phyloP scores from a whole-genome alignment of 108 stramenopile species.

The Fistulifera solaris region DNA sequence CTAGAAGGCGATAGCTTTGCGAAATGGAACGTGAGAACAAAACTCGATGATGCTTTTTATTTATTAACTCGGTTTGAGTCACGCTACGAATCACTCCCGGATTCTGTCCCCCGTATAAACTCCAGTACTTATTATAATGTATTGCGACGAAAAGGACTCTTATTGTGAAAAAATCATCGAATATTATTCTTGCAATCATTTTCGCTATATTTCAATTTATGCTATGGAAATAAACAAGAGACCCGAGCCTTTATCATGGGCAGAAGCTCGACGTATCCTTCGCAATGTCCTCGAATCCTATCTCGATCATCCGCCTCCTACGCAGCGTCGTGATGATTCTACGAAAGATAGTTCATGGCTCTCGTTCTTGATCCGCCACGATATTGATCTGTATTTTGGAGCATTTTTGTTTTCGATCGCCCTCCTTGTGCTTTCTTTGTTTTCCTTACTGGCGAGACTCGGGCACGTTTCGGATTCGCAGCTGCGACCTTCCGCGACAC shows the following conservation, averaged over 20 bases:
- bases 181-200: too few species aligned
- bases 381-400: conserved; percentile 31
- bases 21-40: too few species aligned
- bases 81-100: too few species aligned
- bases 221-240: neutral
- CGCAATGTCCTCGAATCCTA: conserved; percentile 20
- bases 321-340: neutral
- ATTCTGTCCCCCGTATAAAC: too few species aligned
- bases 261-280: conserved; percentile 28
- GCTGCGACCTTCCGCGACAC: neutral
- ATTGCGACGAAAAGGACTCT: too few species aligned
- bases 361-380: conserved; percentile 15
- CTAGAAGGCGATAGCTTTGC: too few species aligned
- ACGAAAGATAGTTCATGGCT: neutral
- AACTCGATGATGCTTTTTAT: too few species aligned
- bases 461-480: conserved; percentile 1
- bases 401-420: conserved; percentile 22
- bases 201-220: too few species aligned
- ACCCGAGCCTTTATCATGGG: conserved; percentile 23
- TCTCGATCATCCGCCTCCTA: conserved; percentile 9
- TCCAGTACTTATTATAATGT: too few species aligned
- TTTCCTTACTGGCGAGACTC: conserved; percentile 1
- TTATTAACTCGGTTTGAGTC: too few species aligned
- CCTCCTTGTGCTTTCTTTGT: conserved; percentile 20
- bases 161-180: too few species aligned